These are phyloP conservation scores for Cucurbitaria berberidis DNA, from an alignment of 2,329 filamentous ascomycete genomes.

Conservation along the genomic window DNA sequence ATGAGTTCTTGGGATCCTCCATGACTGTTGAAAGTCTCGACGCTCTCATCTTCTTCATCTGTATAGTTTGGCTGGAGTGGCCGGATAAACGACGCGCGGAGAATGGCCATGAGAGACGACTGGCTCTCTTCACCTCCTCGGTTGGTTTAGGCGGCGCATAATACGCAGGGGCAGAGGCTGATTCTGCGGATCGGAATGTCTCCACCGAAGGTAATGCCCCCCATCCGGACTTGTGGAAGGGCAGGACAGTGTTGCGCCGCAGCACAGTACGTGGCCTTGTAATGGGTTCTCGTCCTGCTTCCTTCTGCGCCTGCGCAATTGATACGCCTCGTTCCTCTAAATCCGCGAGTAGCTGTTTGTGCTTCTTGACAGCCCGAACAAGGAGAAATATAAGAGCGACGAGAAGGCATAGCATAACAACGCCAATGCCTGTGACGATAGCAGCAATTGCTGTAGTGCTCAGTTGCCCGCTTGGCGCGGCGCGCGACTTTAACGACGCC, in stretches of 20 bases:
- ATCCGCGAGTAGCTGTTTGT: slow-evolving; percentile 40
- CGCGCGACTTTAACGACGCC: slow-evolving; percentile 14
- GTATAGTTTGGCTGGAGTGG: slow-evolving; percentile 29
- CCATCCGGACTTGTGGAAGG: slow-evolving; percentile 50
- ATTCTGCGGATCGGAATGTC: slow-evolving; percentile 29
- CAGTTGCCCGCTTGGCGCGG: slow-evolving; percentile 18
- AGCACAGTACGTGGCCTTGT: slow-evolving; percentile 41
- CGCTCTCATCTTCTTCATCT: slow-evolving; percentile 35
- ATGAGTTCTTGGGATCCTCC: slow-evolving; percentile 47
- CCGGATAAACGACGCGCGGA: slow-evolving; percentile 27
- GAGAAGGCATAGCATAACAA: slow-evolving; percentile 34
- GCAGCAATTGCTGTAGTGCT: slow-evolving; percentile 32
- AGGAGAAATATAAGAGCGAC: slow-evolving; percentile 35
- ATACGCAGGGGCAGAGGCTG: slow-evolving; percentile 20
- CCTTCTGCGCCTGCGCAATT: slow-evolving; percentile 30
- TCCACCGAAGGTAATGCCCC: slow-evolving; percentile 51
- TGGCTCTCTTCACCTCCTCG: slow-evolving; percentile 22
- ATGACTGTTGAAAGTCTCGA: slow-evolving; percentile 47
- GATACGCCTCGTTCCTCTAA: slow-evolving; percentile 42
- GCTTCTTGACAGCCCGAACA: slow-evolving; percentile 31
- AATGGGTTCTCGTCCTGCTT: slow-evolving; percentile 20
- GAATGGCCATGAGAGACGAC: slow-evolving; percentile 42
- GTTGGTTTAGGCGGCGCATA: slow-evolving; percentile 33
- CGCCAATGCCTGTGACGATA: slow-evolving; percentile 32
- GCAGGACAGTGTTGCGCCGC: slow-evolving; percentile 39